phyloP scores from a whole-genome alignment of 768 basidiomycete species.

The Pleurotus ostreatus region DNA sequence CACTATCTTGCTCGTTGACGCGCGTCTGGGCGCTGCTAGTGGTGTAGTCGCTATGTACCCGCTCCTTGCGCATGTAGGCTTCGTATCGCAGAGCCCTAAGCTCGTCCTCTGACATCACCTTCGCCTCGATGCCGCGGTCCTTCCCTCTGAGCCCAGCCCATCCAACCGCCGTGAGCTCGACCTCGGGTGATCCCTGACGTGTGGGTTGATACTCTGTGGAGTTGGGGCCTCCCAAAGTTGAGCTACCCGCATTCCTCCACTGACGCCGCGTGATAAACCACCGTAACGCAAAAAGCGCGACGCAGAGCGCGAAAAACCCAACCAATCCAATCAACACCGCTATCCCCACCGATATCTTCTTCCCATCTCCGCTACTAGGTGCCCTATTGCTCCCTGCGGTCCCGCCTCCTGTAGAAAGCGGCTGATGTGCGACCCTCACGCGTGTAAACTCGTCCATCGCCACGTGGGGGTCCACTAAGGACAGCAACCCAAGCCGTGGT shows the following conservation, averaged over 20 bases:
- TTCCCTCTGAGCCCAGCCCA: conserved; percentile 5
- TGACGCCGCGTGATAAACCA: conserved; percentile 44
- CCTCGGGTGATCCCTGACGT: conserved; percentile 15
- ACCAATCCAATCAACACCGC: conserved; percentile 58
- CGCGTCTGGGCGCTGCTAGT: conserved; percentile 25
- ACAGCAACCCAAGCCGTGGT: conserved; percentile 56
- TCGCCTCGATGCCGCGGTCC: conserved; percentile 19
- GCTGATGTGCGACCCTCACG: conserved; percentile 64
- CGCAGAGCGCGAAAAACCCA: conserved; percentile 54
- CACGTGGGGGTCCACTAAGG: conserved; percentile 55
- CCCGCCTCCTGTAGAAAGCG: conserved; percentile 30
- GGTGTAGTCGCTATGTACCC: conserved; percentile 27
- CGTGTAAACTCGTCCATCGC: conserved; percentile 67
- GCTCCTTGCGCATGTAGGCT: conserved; percentile 32
- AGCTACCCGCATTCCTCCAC: conserved; percentile 18
- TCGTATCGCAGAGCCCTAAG: conserved; percentile 34
- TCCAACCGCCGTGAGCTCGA: background rate
- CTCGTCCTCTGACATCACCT: conserved; percentile 30
- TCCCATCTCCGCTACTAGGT: conserved; percentile 18
- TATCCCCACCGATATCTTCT: conserved; percentile 53
- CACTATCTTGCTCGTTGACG: conserved; percentile 8
- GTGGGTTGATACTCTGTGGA: conserved; percentile 31
- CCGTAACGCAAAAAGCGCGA: conserved; percentile 48
- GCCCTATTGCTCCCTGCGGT: conserved; percentile 7
- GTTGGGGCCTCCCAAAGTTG: conserved; percentile 10